Base-by-base conservation (phyloP, 2,329 filamentous ascomycete species). In the Ophiostoma australiae region DNA sequence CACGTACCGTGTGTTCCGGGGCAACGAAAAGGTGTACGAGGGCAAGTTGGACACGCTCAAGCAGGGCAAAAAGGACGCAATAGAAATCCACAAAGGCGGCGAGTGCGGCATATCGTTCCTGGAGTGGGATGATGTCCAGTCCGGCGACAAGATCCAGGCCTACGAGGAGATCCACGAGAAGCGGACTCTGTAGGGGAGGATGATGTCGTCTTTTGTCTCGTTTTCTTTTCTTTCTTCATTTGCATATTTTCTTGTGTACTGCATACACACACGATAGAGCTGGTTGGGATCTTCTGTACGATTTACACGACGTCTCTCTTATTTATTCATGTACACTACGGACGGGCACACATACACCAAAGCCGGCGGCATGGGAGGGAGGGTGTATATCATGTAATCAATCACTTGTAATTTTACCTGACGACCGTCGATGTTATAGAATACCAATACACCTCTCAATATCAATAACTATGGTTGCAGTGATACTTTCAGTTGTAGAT, bases 81-180 rank as follows among this genome's bases (percentile, higher is more conserved):
- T 84, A 66, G 92, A 97, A 77, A 95, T 97, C 89, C 89, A 89
- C 76, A 98, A 97, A 81, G 94, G 93, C 72, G 88, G 86, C n/a
- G 95, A 99, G 80, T 99, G 95, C 76, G 95, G 95, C 75, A 90
- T 99, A 75, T 89, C 88, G 69, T 94, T 99, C 76, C 88, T 90
- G 3, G 86, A 84, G 41, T 99, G 93, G 88, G 84, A 90, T 67
- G 91, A 88, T 31, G 91, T 98, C 78, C 79, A 90, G 77, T 83
- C 88, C 17, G 95, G 94, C 37, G 95, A 99, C 80, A 87, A 90
- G 79, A 86, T 99, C 73, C 95, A 98, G 82, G 90, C 89, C 44
- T 97, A 94, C 77, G 92, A 97, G 77, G 91, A 94, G 80, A 85
- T 89, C 23, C 81, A 80, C 71, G 92, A 95, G 81, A 91, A 91